Evolutionary conservation across 495 filamentous ascomycete species (phyloP), one percentile per base, ranked within the genome.

Genomic region (Achaetomiella virescens): DNA sequence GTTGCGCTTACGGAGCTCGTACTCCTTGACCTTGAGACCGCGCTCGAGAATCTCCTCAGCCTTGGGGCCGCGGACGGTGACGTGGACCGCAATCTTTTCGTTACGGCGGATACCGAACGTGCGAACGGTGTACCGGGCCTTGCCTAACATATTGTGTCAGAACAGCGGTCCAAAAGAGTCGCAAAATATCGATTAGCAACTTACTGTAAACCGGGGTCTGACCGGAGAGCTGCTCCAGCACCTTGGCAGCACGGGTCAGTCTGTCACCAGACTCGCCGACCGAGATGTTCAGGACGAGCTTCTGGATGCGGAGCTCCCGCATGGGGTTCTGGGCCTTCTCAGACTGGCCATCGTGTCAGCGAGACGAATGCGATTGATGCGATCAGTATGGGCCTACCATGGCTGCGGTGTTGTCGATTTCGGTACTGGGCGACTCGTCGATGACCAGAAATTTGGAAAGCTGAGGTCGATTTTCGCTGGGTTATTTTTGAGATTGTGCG

Each of bases 51-150:
- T 99, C 79, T 99, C 95, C 84, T 99, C 95, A 58, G 95, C 95
- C 85, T 99, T 99, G 78, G 95, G 90, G 66, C 95, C 95, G 71
- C 95, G 93, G 78, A 99, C 91, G 72, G 95, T 99, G 71, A 99
- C 95, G 80, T 99, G 95, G 57, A 99, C 95, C 62, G 95, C 82
- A 70, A 98, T 97, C 87, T 97, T 98, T 76, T 98, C 93, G 85
- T 98, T 97, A 88, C 93, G 90, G 72, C 95, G 92, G 83, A 99
- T 99, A 86, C 95, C 95, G 82, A 99, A 99, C 71, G 91, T 97
- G 78, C 95, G 91, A 84, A 99, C 95, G 65, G 95, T 99, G 86
- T 97, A 99, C 71, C 95, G 90, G 75, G 95, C 95, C 86, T 99
- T 99, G 88, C 87, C 87, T 90, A 66, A 58, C 29, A 44, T 11